phyloP scores from a whole-genome alignment of 2,329 filamentous ascomycete species.

The Shiraia bambusicola region DNA sequence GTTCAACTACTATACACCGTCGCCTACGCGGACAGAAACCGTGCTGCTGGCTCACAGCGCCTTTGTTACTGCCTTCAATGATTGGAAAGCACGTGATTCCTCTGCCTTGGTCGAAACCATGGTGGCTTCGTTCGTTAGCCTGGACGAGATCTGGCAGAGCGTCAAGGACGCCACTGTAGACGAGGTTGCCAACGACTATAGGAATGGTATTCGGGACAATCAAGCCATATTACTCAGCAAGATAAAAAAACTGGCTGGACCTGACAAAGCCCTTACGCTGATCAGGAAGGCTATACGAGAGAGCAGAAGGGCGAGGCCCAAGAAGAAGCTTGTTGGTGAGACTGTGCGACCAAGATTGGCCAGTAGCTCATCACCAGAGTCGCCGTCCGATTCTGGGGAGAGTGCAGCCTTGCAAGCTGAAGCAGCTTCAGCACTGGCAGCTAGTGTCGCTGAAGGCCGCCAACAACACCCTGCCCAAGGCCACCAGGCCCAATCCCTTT shows the following conservation, averaged over 20 bases:
- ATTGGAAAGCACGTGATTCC: conserved; percentile 81
- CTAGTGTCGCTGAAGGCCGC: conserved; percentile 16
- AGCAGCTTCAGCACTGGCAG: conserved; percentile 35
- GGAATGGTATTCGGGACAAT: conserved; percentile 77
- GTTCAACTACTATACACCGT: conserved; percentile 67
- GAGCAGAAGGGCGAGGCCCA: conserved; percentile 64
- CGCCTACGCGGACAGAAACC: conserved; percentile 61
- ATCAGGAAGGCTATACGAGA: conserved; percentile 75
- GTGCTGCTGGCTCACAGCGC: conserved; percentile 70
- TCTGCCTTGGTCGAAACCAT: conserved; percentile 78
- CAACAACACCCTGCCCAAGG: conserved; percentile 23
- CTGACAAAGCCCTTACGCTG: conserved; percentile 68
- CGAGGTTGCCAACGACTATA: conserved; percentile 73
- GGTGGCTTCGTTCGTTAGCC: conserved; percentile 82
- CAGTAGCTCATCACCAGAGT: conserved; percentile 43
- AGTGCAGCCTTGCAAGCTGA: conserved; percentile 41
- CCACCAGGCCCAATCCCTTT: conserved; percentile 48
- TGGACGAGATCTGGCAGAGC: conserved; percentile 80
- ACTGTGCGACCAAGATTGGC: conserved; percentile 66
- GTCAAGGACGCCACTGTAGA: conserved; percentile 77
- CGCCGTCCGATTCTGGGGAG: conserved; percentile 25
- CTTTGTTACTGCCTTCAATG: conserved; percentile 77
- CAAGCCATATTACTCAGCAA: conserved; percentile 76
- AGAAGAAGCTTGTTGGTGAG: conserved; percentile 68
- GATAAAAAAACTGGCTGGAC: conserved; percentile 75